Percentiles rank a stretch among this genome's conserved stretches.
phyloP scores from a whole-genome alignment of 2,329 filamentous ascomycete genomes.

The Macrophomina tecta region DNA sequence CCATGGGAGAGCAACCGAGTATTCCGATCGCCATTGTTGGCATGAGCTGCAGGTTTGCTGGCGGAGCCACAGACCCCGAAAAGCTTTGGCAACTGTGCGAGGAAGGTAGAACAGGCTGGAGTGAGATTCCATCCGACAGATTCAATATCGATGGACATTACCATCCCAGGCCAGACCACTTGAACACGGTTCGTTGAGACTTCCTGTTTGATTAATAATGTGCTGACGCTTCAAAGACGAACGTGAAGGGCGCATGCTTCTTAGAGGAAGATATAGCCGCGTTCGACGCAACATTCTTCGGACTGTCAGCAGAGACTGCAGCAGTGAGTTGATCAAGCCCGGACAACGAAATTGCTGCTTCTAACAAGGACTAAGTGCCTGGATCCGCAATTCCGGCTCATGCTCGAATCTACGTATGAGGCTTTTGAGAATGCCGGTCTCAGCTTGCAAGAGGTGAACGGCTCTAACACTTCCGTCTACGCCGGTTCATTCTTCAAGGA shows the following conservation, averaged over 20 bases:
- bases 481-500: slow-evolving; percentile 32
- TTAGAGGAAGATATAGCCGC: neutral
- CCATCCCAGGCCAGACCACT: slow-evolving; percentile 6
- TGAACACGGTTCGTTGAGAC: slow-evolving; percentile 3
- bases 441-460: slow-evolving; percentile 29
- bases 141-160: slow-evolving; percentile 38
- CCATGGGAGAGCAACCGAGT: neutral
- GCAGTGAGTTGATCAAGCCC: slow-evolving; percentile 4
- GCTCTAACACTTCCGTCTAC: slow-evolving; percentile 20
- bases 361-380: slow-evolving; percentile 33
- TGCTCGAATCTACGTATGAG: slow-evolving; percentile 42
- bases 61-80: slow-evolving; percentile 40
- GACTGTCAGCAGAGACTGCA: neutral
- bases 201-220: neutral
- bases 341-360: too few relatives aligned
- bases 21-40: slow-evolving; percentile 43
- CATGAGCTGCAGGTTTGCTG: slow-evolving; percentile 39
- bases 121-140: slow-evolving; percentile 37
- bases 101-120: slow-evolving; percentile 34
- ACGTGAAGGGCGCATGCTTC: neutral
- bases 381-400: slow-evolving; percentile 37
- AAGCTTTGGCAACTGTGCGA: slow-evolving; percentile 43
- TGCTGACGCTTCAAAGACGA: too few relatives aligned
- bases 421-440: slow-evolving; percentile 47
- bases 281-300: neutral